These are phyloP conservation scores for Amanita muscaria DNA, from an alignment of 768 basidiomycete genomes.

Conservation along the genomic window DNA sequence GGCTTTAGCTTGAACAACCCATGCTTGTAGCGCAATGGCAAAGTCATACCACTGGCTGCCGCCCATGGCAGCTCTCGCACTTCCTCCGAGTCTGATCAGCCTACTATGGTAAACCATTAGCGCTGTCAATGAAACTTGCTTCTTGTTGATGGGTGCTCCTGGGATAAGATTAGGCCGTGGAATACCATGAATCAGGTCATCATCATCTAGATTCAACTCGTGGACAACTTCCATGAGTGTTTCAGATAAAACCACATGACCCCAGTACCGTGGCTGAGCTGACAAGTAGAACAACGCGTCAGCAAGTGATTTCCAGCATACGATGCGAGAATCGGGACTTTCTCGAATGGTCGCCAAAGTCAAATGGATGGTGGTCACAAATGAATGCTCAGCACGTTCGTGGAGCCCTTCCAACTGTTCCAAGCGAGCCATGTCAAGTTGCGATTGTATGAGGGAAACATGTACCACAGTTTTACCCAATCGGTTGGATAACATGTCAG, in stretches of 20 bases:
- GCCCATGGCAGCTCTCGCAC: slow-evolving; percentile 33
- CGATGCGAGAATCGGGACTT: slow-evolving; percentile 53
- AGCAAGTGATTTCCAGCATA: slow-evolving; percentile 78
- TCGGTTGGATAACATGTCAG: slow-evolving; percentile 41
- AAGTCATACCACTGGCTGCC: slow-evolving; percentile 73
- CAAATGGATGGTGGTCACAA: slow-evolving; percentile 48
- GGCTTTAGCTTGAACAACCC: slow-evolving; percentile 19
- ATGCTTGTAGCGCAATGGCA: slow-evolving; percentile 48
- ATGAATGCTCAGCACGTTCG: slow-evolving; percentile 65
- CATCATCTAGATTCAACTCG: slow-evolving; percentile 30
- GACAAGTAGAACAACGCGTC: slow-evolving; percentile 72
- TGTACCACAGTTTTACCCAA: slow-evolving; percentile 68
- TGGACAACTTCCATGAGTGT: slow-evolving; percentile 26
- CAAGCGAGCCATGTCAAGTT: slow-evolving; percentile 60
- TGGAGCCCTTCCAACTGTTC: slow-evolving; percentile 65
- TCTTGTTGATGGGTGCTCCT: slow-evolving; percentile 19
- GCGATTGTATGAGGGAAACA: slow-evolving; percentile 60
- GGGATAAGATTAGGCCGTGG: slow-evolving; percentile 19
- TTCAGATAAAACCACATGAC: slow-evolving; percentile 30
- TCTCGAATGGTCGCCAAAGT: slow-evolving; percentile 40
- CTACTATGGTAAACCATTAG: slow-evolving; percentile 55
- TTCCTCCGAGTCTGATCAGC: slow-evolving; percentile 48
- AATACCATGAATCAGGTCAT: slow-evolving; percentile 35
- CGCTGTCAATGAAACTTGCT: slow-evolving; percentile 40
- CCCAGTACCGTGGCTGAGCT: slow-evolving; percentile 36